These are phyloP conservation scores for Leccinum olivaceopallidum DNA, from an alignment of 768 basidiomycete species.

Conservation along the genomic window DNA sequence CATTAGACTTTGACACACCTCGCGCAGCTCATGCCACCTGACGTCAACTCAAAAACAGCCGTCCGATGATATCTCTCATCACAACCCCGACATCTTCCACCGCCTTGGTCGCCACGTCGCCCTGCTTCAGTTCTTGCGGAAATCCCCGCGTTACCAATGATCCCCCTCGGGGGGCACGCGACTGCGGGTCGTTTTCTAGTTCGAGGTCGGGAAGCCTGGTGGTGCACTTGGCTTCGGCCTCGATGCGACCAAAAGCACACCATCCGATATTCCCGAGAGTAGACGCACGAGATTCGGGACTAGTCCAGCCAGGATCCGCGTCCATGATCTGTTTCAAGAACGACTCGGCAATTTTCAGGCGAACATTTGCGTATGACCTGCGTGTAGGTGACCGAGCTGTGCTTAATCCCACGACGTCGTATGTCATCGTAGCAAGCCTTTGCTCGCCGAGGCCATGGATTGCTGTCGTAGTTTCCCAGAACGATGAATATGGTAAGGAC, in stretches of 20 bases:
- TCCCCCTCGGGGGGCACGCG: constrained; percentile 59
- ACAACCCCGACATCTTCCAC: constrained; percentile 77
- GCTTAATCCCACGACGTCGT: constrained; percentile 59
- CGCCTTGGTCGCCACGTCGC: constrained; percentile 82
- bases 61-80: constrained; percentile 34
- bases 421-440: constrained; percentile 73
- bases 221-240: constrained; percentile 10
- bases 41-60: constrained; percentile 47
- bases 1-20: constrained; percentile 25
- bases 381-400: constrained; percentile 66
- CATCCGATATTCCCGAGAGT: constrained; percentile 47
- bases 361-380: constrained; percentile 63
- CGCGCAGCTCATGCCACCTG: constrained; percentile 71
- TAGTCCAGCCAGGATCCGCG: constrained; percentile 40
- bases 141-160: constrained; percentile 79
- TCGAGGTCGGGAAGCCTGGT: constrained; percentile 46
- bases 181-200: constrained; percentile 44
- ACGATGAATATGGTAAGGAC: constrained; percentile 73
- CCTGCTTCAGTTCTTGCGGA: constrained; percentile 65
- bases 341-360: constrained; percentile 58
- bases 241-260: not conserved
- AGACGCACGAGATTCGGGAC: constrained; percentile 38
- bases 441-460: constrained; percentile 47
- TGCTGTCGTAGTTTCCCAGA: constrained; percentile 57
- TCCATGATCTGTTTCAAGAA: constrained; percentile 58